phyloP scores from a whole-genome alignment of 306 rosid species.

The Hippophae gyantsensis region DNA sequence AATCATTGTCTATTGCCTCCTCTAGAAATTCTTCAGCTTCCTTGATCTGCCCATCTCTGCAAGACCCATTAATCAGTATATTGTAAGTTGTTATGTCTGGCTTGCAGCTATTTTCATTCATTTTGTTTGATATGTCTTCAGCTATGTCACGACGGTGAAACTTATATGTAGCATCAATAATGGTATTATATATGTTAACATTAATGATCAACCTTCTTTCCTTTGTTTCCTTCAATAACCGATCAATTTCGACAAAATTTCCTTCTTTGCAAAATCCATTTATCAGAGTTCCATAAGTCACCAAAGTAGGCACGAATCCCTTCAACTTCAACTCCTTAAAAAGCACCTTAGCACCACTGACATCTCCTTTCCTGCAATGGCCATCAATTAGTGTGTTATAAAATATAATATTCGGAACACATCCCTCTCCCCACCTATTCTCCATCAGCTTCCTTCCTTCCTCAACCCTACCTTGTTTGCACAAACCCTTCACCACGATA shows the following conservation, averaged over 20 bases:
- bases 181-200: slow-evolving; percentile 44
- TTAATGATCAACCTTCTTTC: slow-evolving; percentile 48
- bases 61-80: slow-evolving; percentile 46
- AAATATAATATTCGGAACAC: slow-evolving; percentile 65
- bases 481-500: slow-evolving; percentile 55
- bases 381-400: slow-evolving; percentile 65
- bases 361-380: slow-evolving; percentile 56
- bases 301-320: slow-evolving; percentile 51
- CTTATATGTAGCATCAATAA: slow-evolving; percentile 55
- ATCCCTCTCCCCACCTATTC: slow-evolving; percentile 59
- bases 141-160: slow-evolving; percentile 32
- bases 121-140: slow-evolving; percentile 31
- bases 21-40: slow-evolving; percentile 54
- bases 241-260: slow-evolving; percentile 41
- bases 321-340: slow-evolving; percentile 56
- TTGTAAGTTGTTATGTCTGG: slow-evolving; percentile 70
- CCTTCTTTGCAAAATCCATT: slow-evolving; percentile 66
- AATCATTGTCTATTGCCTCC: slow-evolving; percentile 32
- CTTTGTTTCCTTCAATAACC: slow-evolving; percentile 49
- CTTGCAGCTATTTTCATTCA: slow-evolving; percentile 50
- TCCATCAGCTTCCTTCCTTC: slow-evolving; percentile 53
- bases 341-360: slow-evolving; percentile 34
- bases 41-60: slow-evolving; percentile 43
- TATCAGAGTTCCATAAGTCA: slow-evolving; percentile 57
- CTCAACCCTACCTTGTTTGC: slow-evolving; percentile 50